phyloP scores from a whole-genome alignment of 257 asterid genomes.

The Solanum phureja region DNA sequence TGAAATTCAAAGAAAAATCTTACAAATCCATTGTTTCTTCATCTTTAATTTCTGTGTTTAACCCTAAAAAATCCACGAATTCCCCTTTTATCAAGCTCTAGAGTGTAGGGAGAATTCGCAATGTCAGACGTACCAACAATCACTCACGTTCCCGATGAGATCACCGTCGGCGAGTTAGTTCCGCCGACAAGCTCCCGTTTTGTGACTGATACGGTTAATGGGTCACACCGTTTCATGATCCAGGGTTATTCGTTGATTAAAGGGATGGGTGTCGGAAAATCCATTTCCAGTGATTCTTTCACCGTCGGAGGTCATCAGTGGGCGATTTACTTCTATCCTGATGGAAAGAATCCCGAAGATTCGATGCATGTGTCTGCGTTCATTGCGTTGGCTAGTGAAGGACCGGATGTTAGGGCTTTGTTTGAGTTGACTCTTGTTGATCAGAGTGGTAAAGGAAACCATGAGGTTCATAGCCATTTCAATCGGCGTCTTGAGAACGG shows the following conservation, averaged over 20 bases:
- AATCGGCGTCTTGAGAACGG: conserved; percentile 85
- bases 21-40: neutral
- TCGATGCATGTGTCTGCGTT: conserved; percentile 64
- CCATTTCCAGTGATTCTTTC: conserved; percentile 71
- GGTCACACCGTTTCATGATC: conserved; percentile 69
- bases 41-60: neutral
- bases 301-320: conserved; percentile 74
- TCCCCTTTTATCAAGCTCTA: neutral
- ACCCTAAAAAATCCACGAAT: neutral
- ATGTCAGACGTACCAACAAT: neutral
- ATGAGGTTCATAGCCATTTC: conserved; percentile 86
- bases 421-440: conserved; percentile 76
- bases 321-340: conserved; percentile 87
- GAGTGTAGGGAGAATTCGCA: neutral
- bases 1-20: neutral
- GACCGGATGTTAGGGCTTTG: conserved; percentile 77
- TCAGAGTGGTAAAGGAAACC: conserved; percentile 88
- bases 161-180: neutral
- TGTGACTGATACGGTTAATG: conserved; percentile 63
- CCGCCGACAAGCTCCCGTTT: conserved; percentile 65
- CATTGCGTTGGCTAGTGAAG: conserved; percentile 77
- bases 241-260: conserved; percentile 74
- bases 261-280: conserved; percentile 82
- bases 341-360: conserved; percentile 75
- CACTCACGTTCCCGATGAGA: neutral